These are phyloP conservation scores for Luvunga scandens DNA, from an alignment of 345 rosid genomes.

Conservation along the genomic window DNA sequence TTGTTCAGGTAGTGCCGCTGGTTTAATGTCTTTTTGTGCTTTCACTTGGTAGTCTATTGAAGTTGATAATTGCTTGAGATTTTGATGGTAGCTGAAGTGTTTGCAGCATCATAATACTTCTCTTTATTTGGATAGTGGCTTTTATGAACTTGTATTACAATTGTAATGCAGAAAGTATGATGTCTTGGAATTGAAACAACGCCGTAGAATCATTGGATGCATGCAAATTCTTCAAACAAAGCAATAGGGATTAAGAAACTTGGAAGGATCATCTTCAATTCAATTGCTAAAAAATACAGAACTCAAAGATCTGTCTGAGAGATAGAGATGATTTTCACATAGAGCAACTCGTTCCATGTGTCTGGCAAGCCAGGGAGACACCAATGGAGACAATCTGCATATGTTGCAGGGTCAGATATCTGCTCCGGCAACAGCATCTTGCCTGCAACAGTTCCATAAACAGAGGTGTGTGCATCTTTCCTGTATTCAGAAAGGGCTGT, in stretches of 20 bases:
- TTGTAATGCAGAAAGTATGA: background rate
- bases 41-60: background rate
- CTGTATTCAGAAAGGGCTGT: constrained; percentile 75
- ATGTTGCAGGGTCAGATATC: constrained; percentile 50
- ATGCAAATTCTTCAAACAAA: background rate
- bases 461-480: constrained; percentile 77
- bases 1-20: background rate
- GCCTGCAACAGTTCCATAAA: constrained; percentile 42
- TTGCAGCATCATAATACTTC: background rate
- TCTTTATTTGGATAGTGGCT: background rate
- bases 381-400: constrained; percentile 90
- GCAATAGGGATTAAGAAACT: background rate
- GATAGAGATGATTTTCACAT: constrained; percentile 44
- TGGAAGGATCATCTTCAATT: background rate
- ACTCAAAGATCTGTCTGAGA: background rate
- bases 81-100: background rate
- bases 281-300: background rate
- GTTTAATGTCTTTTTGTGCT: background rate
- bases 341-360: constrained; percentile 85
- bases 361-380: constrained; percentile 96
- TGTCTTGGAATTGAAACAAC: background rate
- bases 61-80: background rate
- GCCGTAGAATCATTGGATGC: background rate
- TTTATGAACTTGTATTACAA: background rate
- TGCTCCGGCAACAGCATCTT: constrained; percentile 46